Evolutionary conservation across 306 rosid genomes (phyloP).

Genomic region (Lupinus albus): DNA sequence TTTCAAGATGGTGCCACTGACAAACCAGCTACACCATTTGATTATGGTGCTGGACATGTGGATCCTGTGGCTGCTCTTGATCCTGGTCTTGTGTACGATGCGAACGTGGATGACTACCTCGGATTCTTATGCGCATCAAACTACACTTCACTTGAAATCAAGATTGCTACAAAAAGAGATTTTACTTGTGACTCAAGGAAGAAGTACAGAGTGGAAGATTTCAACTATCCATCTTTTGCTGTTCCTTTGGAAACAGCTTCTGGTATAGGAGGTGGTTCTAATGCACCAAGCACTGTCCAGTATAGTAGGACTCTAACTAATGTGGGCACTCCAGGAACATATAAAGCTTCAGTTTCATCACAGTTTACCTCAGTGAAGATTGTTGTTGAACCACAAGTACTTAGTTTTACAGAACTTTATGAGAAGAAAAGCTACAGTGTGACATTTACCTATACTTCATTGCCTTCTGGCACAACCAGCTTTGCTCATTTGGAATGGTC

Average conservation of each 20-base stretch:
- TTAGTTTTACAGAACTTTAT: conserved; percentile 50
- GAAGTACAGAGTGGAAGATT: conserved; percentile 59
- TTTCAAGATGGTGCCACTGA: conserved; percentile 65
- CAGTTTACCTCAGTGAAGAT: conserved; percentile 60
- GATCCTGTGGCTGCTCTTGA: conserved; percentile 79
- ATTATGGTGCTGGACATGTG: conserved; percentile 85
- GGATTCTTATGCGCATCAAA: conserved; percentile 73
- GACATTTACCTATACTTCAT: conserved; percentile 54
- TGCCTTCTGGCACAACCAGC: conserved; percentile 72
- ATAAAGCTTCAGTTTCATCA: conserved; percentile 57
- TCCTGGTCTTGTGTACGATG: conserved; percentile 94
- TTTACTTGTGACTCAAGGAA: conserved; percentile 59
- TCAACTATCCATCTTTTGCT: conserved; percentile 86
- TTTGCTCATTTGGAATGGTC: conserved; percentile 79
- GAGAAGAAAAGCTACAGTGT: conserved; percentile 81
- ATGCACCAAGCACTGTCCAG: conserved; percentile 49
- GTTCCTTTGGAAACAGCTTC: conserved; percentile 79
- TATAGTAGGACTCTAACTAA: conserved; percentile 72
- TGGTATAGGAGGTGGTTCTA: conserved; percentile 56
- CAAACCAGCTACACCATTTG: conserved; percentile 71
- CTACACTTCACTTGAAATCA: conserved; percentile 56
- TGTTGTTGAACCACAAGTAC: conserved; percentile 59
- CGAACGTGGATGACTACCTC: conserved; percentile 58
- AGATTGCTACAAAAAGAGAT: conserved; percentile 51
- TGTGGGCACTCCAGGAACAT: conserved; percentile 68